Evolutionary conservation across 495 filamentous ascomycete genomes (phyloP), one percentile per base, ranked within the genome.

Genomic region (Glonium stellatum): DNA sequence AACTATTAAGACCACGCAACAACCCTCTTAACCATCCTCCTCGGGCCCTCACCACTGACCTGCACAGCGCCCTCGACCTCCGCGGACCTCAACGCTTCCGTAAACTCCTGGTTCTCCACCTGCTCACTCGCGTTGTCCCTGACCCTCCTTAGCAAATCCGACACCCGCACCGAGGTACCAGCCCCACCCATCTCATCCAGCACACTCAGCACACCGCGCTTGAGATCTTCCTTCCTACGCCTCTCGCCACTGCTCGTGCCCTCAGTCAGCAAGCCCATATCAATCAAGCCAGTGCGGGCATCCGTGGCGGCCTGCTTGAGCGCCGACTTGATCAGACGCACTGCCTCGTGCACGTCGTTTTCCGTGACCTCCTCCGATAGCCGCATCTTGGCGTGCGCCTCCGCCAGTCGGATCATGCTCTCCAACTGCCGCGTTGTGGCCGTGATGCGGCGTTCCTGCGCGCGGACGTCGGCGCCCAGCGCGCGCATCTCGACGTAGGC

Each of bases 351-450:
- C 21, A 98, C 93, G 71, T 98, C 93, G 55, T 83, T 82, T 12
- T 77, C 81, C 0, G 88, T 92, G 41, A 98, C 95, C 47, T 76
- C 78, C 0, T 75, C 64, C 0, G 88, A 85, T 10, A 98, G 79
- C 27, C 93, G 85, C 93, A 98, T 98, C 69, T 96, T 96, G 21
- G 93, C 93, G 74, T 97, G 95, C 13, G 93, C 92, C 78, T 98
- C 93, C 0, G 92, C 78, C 2, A 98, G 84, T 42, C 93, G 90
- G 71, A 98, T 97, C 87, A 97, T 97, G 36, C 86, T 91, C 73
- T 98, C 93, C 37, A 98, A 78, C 72, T 98, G 93, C 55, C 93
- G 82, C 11, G 93, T 98, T 10, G 93, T 98, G 49, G 93, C 93
- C 0, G 93, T 98, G 73, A 98, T 97, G 63, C 93, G 87, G 73